Conservation (phyloP, 1,139 yeast species). For the Geotrichum restrictum region DNA sequence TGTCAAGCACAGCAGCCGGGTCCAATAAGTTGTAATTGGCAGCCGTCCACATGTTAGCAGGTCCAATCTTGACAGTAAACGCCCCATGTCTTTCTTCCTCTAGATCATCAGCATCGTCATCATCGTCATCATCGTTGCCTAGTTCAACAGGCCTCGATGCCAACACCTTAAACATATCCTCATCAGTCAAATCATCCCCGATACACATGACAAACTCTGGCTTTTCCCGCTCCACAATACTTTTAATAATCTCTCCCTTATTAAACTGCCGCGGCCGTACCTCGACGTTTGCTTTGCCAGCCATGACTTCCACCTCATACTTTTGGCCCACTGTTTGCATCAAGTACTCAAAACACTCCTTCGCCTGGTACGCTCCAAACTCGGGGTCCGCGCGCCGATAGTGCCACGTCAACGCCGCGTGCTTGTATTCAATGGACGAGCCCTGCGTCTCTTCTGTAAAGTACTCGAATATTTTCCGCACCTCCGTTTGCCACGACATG, state of each 20-base stretch:
- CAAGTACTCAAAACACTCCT: conserved; percentile 63
- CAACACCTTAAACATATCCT: conserved; percentile 87
- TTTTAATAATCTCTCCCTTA: conserved; percentile 91
- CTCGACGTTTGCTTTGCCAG: conserved; percentile 93
- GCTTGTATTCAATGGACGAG: conserved; percentile 76
- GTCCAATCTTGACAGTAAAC: conserved; percentile 90
- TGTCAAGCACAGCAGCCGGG: conserved; percentile 79
- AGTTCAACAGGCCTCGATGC: too few species aligned
- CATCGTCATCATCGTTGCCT: too few species aligned
- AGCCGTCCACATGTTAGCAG: conserved; percentile 80
- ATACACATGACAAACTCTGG: conserved; percentile 85
- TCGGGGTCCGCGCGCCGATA: conserved; percentile 93
- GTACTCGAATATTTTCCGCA: conserved; percentile 63
- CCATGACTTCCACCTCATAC: conserved; percentile 90
- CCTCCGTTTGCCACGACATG: conserved; percentile 90
- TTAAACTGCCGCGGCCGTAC: conserved; percentile 91
- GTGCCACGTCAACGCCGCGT: conserved; percentile 97
- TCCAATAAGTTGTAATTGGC: conserved; percentile 86
- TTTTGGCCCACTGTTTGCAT: conserved; percentile 55
- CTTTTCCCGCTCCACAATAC: conserved; percentile 47
- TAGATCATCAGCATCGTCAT: too few species aligned
- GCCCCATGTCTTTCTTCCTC: conserved; percentile 36
- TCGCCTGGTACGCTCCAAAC: conserved; percentile 81
- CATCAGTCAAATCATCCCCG: conserved; percentile 96
- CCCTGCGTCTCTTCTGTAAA: conserved; percentile 91